A percentile compares a stretch with the other conserved stretches of the same genome.
These are phyloP conservation scores for Paraconiothyrium brasiliense DNA, from an alignment of 2,329 filamentous ascomycete genomes.

Conservation along the genomic window DNA sequence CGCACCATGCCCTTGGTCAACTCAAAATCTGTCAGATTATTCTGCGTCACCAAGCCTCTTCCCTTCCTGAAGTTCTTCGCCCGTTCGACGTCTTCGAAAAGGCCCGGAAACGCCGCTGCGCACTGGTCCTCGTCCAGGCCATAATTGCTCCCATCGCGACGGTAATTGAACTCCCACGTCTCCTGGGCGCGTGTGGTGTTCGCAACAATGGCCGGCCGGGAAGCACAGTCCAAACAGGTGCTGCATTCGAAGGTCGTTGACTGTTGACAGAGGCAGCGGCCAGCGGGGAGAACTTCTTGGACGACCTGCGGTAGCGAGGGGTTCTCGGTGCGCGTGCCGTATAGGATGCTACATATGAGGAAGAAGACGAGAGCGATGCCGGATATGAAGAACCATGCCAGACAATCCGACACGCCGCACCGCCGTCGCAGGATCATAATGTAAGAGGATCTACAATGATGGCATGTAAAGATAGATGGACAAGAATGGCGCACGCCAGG, in stretches of 20 bases:
- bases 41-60: constrained; percentile 38
- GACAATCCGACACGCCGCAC: constrained; percentile 34
- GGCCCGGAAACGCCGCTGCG: constrained; percentile 41
- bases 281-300: constrained; percentile 43
- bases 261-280: constrained; percentile 45
- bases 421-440: constrained; percentile 42
- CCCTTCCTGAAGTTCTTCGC: constrained; percentile 34
- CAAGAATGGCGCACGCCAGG: background rate
- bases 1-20: constrained; percentile 47
- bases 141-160: constrained; percentile 41
- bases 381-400: constrained; percentile 40
- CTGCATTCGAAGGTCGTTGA: constrained; percentile 44
- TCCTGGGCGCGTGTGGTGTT: constrained; percentile 32
- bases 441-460: constrained; percentile 14
- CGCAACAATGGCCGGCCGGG: constrained; percentile 31
- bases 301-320: constrained; percentile 41
- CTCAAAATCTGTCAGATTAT: constrained; percentile 38
- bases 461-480: constrained; percentile 6
- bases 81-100: constrained; percentile 43
- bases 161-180: constrained; percentile 41
- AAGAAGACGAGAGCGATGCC: constrained; percentile 41
- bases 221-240: constrained; percentile 44
- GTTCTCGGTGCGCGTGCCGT: constrained; percentile 44
- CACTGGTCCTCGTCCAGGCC: constrained; percentile 43
- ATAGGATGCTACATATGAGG: constrained; percentile 44